Percentiles rank a stretch among this genome's conserved stretches.
Evolutionary conservation across 257 asterid species (phyloP).

Genomic region (Solanum megistacrolobum): DNA sequence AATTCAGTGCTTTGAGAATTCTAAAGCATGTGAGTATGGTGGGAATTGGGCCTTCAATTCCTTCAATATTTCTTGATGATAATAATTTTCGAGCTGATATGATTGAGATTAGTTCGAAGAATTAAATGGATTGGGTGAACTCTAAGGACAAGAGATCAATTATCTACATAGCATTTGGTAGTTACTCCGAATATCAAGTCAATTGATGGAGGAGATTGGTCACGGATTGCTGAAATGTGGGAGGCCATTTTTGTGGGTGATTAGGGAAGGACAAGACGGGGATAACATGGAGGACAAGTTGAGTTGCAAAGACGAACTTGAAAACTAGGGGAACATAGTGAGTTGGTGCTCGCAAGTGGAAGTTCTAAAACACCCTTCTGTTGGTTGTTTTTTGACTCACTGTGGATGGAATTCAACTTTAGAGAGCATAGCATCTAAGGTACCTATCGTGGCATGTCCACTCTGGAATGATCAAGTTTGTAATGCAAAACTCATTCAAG

Average conservation of each 20-base stretch:
- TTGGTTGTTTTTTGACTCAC: slow-evolving; percentile 22
- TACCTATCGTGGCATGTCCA: slow-evolving; percentile 30
- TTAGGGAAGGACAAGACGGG: not conserved
- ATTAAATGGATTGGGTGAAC: slow-evolving; percentile 3
- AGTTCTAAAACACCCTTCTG: slow-evolving; percentile 5
- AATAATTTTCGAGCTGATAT: not conserved
- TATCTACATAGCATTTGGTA: slow-evolving; percentile 14
- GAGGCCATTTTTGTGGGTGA: slow-evolving; percentile 23
- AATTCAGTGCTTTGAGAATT: not conserved
- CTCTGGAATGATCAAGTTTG: slow-evolving; percentile 36
- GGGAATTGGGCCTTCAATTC: slow-evolving; percentile 7
- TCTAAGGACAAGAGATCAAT: not conserved
- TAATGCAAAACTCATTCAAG: slow-evolving; percentile 39
- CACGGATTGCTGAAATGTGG: slow-evolving; percentile 5
- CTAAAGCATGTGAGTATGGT: not conserved
- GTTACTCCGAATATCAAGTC: not conserved
- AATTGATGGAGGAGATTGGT: slow-evolving; percentile 8
- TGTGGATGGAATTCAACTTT: slow-evolving; percentile 44
- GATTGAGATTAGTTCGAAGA: not conserved
- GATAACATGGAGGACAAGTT: not conserved
- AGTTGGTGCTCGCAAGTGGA: slow-evolving; percentile 22
- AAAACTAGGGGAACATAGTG: slow-evolving; percentile 7
- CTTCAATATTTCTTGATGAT: slow-evolving; percentile 1
- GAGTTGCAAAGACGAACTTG: slow-evolving; percentile 6
- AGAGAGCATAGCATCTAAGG: slow-evolving; percentile 29